Conservation (phyloP, 345 rosid species). For the Balakata baccata region DNA sequence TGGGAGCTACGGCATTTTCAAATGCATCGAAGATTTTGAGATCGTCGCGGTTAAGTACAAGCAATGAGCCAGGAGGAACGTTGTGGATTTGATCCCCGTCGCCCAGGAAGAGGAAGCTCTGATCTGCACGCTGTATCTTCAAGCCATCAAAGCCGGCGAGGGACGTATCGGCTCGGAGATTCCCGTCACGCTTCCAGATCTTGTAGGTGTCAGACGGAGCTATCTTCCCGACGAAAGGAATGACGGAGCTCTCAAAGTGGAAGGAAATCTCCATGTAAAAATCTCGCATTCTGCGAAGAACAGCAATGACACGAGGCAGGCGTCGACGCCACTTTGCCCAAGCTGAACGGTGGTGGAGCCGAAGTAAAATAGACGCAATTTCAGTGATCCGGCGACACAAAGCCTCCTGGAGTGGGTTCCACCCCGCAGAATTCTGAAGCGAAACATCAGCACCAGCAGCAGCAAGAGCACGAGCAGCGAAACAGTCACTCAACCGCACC, state of each 20-base stretch:
- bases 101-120: conserved; percentile 79
- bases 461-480: conserved; percentile 48
- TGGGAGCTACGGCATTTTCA: conserved; percentile 63
- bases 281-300: conserved; percentile 76
- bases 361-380: conserved; percentile 46
- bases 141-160: conserved; percentile 85
- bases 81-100: conserved; percentile 60
- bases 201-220: conserved; percentile 96
- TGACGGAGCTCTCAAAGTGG: conserved; percentile 88
- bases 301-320: conserved; percentile 66
- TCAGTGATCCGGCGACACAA: conserved; percentile 59
- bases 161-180: conserved; percentile 80
- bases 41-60: conserved; percentile 68
- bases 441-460: conserved; percentile 73
- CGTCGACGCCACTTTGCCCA: conserved; percentile 95
- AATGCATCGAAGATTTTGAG: conserved; percentile 71
- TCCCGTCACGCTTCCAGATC: conserved; percentile 93
- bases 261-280: conserved; percentile 93
- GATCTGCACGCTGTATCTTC: conserved; percentile 83
- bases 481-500: conserved; percentile 57
- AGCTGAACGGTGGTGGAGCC: conserved; percentile 56
- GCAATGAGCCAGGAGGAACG: conserved; percentile 63
- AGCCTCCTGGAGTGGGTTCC: conserved; percentile 85
- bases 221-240: conserved; percentile 78
- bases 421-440: conserved; percentile 73